Evolutionary conservation across 345 rosid species (phyloP).

Genomic region (Euclidium syriacum): DNA sequence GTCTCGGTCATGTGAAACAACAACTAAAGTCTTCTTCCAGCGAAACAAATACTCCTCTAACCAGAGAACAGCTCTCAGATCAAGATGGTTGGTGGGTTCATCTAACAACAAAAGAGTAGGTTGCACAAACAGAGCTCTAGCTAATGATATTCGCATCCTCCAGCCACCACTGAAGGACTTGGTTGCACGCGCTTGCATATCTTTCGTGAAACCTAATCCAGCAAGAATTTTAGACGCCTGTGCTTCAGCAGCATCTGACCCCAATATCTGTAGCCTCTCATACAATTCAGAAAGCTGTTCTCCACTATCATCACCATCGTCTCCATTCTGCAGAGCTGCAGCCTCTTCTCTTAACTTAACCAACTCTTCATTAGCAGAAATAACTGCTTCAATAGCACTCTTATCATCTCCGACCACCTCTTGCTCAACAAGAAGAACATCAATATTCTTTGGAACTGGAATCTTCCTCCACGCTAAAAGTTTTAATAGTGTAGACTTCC

Average conservation of each 20-base stretch:
- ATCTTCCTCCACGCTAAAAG: conserved; percentile 97
- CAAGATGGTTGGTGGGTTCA: conserved; percentile 98
- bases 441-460: conserved; percentile 93
- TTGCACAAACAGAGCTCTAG: conserved; percentile 91
- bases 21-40: conserved; percentile 93
- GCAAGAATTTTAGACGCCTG: conserved; percentile 95
- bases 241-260: conserved; percentile 94
- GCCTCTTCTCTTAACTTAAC: conserved; percentile 64
- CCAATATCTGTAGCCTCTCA: conserved; percentile 79
- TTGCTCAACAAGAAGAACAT: conserved; percentile 91
- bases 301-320: conserved; percentile 53
- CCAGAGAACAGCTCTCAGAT: conserved; percentile 94
- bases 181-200: conserved; percentile 81
- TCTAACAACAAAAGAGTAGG: conserved; percentile 86
- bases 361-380: conserved; percentile 86
- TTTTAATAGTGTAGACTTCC: conserved; percentile 89
- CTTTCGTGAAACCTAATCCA: conserved; percentile 88
- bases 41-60: conserved; percentile 82
- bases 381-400: conserved; percentile 83
- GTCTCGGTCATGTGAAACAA: conserved; percentile 95
- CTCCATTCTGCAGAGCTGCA: conserved; percentile 47
- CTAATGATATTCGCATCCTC: conserved; percentile 98
- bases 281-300: conserved; percentile 81
- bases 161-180: conserved; percentile 94
- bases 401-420: conserved; percentile 92